A percentile compares a stretch with the other conserved stretches of the same genome.
Conservation (phyloP, 164 flowering plant genomes). For the Tetrastigma voinierianum region DNA sequence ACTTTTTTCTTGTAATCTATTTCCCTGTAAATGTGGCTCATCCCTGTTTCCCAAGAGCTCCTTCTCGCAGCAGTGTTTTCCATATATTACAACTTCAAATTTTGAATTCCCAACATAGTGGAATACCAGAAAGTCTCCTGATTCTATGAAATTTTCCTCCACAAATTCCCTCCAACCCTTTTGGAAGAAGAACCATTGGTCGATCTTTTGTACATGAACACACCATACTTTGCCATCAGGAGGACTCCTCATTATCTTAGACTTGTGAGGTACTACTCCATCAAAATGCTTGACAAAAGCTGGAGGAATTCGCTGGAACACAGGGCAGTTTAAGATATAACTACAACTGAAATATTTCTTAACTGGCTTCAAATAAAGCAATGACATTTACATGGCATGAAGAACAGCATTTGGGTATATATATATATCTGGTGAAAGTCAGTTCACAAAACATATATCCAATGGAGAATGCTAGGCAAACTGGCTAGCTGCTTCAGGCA, state of each 20-base stretch:
- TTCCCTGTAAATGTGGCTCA: too few relatives aligned
- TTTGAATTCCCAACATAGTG: neutral
- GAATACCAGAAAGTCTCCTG: conserved; percentile 5
- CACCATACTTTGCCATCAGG: neutral
- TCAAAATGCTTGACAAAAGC: conserved; percentile 8
- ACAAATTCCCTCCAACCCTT: conserved; percentile 3
- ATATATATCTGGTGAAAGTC: too few relatives aligned
- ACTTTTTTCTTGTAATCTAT: too few relatives aligned
- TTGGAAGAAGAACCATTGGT: neutral
- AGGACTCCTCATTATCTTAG: neutral
- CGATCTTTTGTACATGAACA: neutral
- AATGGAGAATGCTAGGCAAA: too few relatives aligned
- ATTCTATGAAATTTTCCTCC: neutral
- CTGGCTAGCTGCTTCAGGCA: too few relatives aligned
- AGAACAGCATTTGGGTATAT: too few relatives aligned
- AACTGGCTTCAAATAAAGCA: too few relatives aligned
- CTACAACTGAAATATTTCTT: too few relatives aligned
- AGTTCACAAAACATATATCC: too few relatives aligned
- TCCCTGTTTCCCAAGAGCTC: neutral
- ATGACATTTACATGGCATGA: too few relatives aligned
- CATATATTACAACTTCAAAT: conserved; percentile 1
- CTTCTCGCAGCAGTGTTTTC: conserved; percentile 2
- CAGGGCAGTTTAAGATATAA: too few relatives aligned
- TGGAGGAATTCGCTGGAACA: conserved; percentile 2
- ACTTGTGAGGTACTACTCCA: conserved; percentile 1